These are phyloP conservation scores for Zalaria obscura DNA, from an alignment of 2,329 filamentous ascomycete genomes.

Conservation along the genomic window DNA sequence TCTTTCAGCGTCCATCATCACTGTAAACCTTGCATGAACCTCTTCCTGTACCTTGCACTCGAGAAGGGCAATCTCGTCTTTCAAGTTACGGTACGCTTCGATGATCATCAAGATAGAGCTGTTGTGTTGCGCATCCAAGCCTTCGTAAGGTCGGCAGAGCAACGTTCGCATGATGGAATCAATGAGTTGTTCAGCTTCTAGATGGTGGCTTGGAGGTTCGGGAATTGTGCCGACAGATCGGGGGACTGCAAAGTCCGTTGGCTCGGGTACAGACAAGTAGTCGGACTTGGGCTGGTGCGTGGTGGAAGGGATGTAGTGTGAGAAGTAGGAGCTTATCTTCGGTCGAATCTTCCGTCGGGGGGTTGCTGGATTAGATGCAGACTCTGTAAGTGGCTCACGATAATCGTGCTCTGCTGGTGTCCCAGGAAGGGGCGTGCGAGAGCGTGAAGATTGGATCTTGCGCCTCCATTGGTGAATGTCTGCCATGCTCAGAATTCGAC, in stretches of 20 bases:
- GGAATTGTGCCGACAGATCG: background rate
- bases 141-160: conserved; percentile 14
- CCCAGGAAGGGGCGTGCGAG: conserved; percentile 11
- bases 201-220: background rate
- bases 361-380: conserved; percentile 13
- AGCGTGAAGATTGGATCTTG: conserved; percentile 17
- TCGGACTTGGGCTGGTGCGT: conserved; percentile 6
- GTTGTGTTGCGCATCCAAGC: conserved; percentile 18
- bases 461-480: conserved; percentile 22
- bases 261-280: background rate
- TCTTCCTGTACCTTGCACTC: conserved; percentile 15
- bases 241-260: background rate
- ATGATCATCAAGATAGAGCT: conserved; percentile 27
- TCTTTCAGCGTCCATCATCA: conserved; percentile 12
- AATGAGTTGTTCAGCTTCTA: conserved; percentile 10
- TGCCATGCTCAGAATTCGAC: conserved; percentile 9
- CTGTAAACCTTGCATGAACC: conserved; percentile 8
- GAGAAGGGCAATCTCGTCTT: conserved; percentile 19
- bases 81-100: conserved; percentile 24
- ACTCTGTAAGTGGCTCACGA: conserved; percentile 11
- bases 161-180: conserved; percentile 17
- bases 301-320: conserved; percentile 13
- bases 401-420: conserved; percentile 11
- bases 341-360: conserved; percentile 22
- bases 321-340: conserved; percentile 25